phyloP scores from a whole-genome alignment of 169 alveolate species.

The Miamiensis avidus region DNA sequence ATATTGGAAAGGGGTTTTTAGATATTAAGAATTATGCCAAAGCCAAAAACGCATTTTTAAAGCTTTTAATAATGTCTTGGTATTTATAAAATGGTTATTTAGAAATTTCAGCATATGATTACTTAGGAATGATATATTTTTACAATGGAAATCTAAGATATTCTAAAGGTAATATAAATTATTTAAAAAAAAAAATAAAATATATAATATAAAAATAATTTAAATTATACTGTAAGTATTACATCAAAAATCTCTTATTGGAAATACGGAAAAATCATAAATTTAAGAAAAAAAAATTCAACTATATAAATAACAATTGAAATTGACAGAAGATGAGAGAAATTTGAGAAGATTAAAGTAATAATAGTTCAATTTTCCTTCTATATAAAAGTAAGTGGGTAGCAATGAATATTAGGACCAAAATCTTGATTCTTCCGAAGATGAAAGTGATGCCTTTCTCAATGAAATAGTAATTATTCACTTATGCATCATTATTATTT shows the following conservation, averaged over 20 bases:
- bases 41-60: not conserved
- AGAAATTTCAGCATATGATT: not conserved
- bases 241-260: not conserved
- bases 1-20: not conserved
- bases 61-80: not conserved
- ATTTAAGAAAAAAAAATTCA: no score
- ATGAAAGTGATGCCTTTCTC: not conserved
- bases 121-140: not conserved
- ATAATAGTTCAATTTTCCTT: not conserved
- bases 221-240: not conserved
- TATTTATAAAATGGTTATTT: not conserved
- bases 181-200: no score
- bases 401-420: not conserved
- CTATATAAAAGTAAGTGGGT: not conserved
- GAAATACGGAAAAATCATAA: not conserved
- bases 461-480: not conserved
- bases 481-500: not conserved
- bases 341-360: not conserved
- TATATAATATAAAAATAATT: no score
- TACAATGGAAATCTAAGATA: not conserved
- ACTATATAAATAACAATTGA: no score
- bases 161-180: not conserved
- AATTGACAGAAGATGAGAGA: not conserved
- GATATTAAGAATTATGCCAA: not conserved
- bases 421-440: not conserved